Evolutionary conservation across 306 rosid genomes (phyloP), one percentile per base, ranked within the genome.

Genomic region (Myrica gale): DNA sequence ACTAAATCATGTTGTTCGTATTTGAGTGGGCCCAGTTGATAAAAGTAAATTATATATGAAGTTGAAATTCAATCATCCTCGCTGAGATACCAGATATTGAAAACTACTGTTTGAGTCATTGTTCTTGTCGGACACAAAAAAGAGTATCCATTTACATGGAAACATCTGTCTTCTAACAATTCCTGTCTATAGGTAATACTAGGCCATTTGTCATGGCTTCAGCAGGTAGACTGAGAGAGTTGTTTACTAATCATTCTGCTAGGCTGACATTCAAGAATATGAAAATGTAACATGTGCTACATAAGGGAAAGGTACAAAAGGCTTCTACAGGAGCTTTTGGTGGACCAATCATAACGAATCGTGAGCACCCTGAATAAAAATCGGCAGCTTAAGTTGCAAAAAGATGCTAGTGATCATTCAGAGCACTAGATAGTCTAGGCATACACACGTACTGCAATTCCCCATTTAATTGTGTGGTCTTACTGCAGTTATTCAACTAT

Each of bases 401-500:
- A 26, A 61, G 68, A 61, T 11, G 68, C 68, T 5, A 23, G 17
- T 13, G 9, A 60, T 51, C n/a, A 23, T 23, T 26, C n/a, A 51
- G 37, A 60, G 21, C 43, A 11, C n/a, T 61, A 13, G 67, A 12
- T 4, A 37, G 11, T 43, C 20, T 56, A 56, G 20, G 20, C 62
- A 26, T 26, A 26, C 32, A 26, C 32, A 26, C 1, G 32, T 26
- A 26, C 0, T 9, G 13, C 9, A 47, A 71, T 82, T 60, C 68
- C 68, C 32, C 7, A 61, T 19, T 15, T n/a, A 15, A 44, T 4
- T 13, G 26, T 39, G 55, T 32, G 16, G 16, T 74, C 41, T 70
- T n/a, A 61, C 44, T 84, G 83, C 79, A 94, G 98, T 79, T 94
- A 94, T 81, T 94, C 98, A 71, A 94, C 95, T 0, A 94, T 94